phyloP scores from a whole-genome alignment of 805 yeast species.

The Metschnikowia chrysomelidarum region DNA sequence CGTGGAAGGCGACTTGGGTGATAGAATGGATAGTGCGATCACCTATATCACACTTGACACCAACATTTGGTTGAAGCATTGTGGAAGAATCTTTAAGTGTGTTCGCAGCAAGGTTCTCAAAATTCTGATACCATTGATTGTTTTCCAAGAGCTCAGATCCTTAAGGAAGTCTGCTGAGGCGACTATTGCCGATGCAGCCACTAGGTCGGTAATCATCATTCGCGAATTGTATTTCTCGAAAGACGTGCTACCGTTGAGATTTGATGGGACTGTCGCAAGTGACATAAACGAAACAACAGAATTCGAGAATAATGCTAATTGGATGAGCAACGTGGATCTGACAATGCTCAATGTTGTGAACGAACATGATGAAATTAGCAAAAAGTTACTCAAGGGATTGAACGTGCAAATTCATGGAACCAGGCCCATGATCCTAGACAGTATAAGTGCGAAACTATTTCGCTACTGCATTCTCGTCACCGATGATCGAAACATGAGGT shows the following conservation, averaged over 20 bases:
- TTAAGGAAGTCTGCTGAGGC: constrained; percentile 69
- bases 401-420: constrained; percentile 13
- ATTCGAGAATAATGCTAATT: constrained; percentile 67
- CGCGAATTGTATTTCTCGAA: constrained; percentile 61
- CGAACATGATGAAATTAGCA: constrained; percentile 41
- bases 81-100: constrained; percentile 72
- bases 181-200: constrained; percentile 74
- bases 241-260: constrained; percentile 57
- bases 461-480: constrained; percentile 63
- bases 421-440: constrained; percentile 24
- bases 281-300: constrained; percentile 71
- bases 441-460: constrained; percentile 43
- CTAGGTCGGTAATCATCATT: constrained; percentile 72
- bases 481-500: constrained; percentile 71
- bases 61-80: constrained; percentile 77
- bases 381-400: constrained; percentile 40
- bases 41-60: constrained; percentile 70
- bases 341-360: constrained; percentile 53
- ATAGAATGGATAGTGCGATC: constrained; percentile 52
- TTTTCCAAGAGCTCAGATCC: constrained; percentile 74
- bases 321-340: constrained; percentile 74
- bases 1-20: constrained; percentile 52
- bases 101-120: constrained; percentile 57
- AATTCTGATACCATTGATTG: constrained; percentile 67
- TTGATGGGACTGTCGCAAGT: constrained; percentile 67